Percentiles rank a stretch among this genome's conserved stretches.
phyloP scores from a whole-genome alignment of 2,329 filamentous ascomycete species.

The Lanzia echinophila region DNA sequence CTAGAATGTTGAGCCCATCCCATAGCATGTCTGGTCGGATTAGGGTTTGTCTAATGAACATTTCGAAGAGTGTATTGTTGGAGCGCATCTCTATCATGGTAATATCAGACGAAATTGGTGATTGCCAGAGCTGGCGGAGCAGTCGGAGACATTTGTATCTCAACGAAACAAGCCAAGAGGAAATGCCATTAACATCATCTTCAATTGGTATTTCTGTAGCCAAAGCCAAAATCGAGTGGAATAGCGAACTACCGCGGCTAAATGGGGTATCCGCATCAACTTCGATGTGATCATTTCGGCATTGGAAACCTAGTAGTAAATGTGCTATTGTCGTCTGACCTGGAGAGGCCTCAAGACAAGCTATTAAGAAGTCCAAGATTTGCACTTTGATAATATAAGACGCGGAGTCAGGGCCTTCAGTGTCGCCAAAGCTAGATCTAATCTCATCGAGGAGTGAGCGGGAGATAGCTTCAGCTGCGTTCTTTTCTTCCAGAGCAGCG shows the following conservation, averaged over 20 bases:
- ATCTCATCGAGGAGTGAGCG: constrained; percentile 66
- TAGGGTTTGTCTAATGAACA: constrained; percentile 65
- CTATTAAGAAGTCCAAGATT: constrained; percentile 78
- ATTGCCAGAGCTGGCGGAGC: constrained; percentile 75
- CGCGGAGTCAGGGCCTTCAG: constrained; percentile 60
- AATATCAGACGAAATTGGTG: constrained; percentile 67
- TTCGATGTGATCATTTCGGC: constrained; percentile 62
- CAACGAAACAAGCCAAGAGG: constrained; percentile 62
- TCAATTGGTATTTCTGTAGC: constrained; percentile 59
- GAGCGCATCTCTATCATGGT: constrained; percentile 74
- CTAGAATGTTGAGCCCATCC: constrained; percentile 58
- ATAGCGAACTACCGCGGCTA: constrained; percentile 64
- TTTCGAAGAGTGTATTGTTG: constrained; percentile 71
- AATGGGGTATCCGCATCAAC: constrained; percentile 66
- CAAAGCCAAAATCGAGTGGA: constrained; percentile 74
- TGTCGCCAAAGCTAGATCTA: constrained; percentile 62
- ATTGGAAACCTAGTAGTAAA: constrained; percentile 80
- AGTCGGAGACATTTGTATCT: constrained; percentile 66
- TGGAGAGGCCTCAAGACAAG: constrained; percentile 68
- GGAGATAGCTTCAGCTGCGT: constrained; percentile 73
- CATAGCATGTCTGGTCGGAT: constrained; percentile 64
- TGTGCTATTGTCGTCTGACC: constrained; percentile 84
- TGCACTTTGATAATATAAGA: constrained; percentile 77
- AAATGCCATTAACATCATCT: constrained; percentile 46
- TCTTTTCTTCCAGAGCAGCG: constrained; percentile 64